A percentile compares a stretch with the other conserved stretches of the same genome.
These are phyloP conservation scores for Diaporthe vexans DNA, from an alignment of 2,329 filamentous ascomycete species.

Conservation along the genomic window DNA sequence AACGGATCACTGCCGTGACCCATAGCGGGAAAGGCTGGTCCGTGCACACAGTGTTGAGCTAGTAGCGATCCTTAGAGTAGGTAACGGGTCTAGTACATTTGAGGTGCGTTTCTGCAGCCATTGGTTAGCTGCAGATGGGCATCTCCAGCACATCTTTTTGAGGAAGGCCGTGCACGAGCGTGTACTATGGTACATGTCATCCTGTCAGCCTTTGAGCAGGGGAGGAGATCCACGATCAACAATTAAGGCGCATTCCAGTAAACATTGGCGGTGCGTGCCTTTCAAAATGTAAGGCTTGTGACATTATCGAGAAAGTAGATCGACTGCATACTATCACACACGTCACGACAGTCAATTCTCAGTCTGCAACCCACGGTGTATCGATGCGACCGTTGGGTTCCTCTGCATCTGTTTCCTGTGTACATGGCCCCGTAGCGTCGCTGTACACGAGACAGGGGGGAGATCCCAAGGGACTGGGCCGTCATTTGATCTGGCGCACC, in stretches of 20 bases:
- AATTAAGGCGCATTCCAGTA: slow-evolving; percentile 7
- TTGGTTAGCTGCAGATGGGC: slow-evolving; percentile 24
- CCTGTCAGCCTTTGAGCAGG: not conserved
- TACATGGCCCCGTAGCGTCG: not conserved
- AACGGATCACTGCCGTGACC: slow-evolving; percentile 20
- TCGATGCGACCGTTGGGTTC: slow-evolving; percentile 6
- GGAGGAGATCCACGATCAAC: not conserved
- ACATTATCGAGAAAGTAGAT: too few relatives aligned
- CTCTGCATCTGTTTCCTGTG: not conserved
- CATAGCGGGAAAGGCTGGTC: not conserved
- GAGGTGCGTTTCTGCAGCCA: slow-evolving; percentile 30
- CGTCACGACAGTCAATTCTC: too few relatives aligned
- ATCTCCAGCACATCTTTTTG: slow-evolving; percentile 2
- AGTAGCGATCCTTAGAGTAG: not conserved
- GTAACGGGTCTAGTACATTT: not conserved
- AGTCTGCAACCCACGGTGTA: too few relatives aligned
- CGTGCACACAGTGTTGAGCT: slow-evolving; percentile 14
- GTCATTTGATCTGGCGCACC: slow-evolving; percentile 25
- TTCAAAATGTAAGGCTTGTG: too few relatives aligned
- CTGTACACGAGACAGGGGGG: slow-evolving; percentile 30
- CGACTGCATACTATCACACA: too few relatives aligned
- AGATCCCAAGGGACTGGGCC: slow-evolving; percentile 26
- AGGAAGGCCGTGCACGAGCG: not conserved
- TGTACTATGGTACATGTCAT: not conserved
- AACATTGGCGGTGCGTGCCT: not conserved